Evolutionary conservation across 2,329 filamentous ascomycete species (phyloP).

Genomic region (Leptographium procerum): DNA sequence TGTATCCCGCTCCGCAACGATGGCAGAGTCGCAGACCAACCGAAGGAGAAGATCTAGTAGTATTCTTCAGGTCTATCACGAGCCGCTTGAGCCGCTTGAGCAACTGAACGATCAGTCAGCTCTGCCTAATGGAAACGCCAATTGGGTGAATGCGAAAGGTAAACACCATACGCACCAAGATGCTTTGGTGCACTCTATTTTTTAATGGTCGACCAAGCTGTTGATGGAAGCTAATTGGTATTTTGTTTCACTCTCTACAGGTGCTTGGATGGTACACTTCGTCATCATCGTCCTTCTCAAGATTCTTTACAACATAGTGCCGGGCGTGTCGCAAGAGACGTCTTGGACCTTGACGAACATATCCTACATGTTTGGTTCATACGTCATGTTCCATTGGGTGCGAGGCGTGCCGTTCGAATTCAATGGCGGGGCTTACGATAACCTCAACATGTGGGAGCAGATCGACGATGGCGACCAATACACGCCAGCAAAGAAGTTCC

Average conservation of each 20-base stretch:
- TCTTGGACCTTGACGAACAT: constrained; percentile 99
- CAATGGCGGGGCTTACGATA: constrained; percentile 96
- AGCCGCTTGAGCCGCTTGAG: constrained; percentile 91
- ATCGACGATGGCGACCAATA: constrained; percentile 99
- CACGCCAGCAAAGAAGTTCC: constrained; percentile 96
- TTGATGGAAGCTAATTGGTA: constrained; percentile 10
- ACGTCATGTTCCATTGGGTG: constrained; percentile 99
- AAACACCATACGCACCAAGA: background rate
- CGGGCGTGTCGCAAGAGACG: constrained; percentile 91
- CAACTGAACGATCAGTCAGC: constrained; percentile 95
- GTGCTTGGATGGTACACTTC: constrained; percentile 95
- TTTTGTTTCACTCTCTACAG: constrained; percentile 33
- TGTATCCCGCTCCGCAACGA: constrained; percentile 40
- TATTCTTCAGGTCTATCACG: constrained; percentile 83
- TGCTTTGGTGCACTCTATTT: background rate
- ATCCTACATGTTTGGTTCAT: constrained; percentile 97
- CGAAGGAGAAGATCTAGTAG: constrained; percentile 93
- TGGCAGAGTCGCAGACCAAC: constrained; percentile 55
- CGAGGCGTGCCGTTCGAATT: constrained; percentile 97
- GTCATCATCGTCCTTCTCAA: constrained; percentile 86
- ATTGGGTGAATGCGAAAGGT: constrained; percentile 99
- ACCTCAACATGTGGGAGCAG: constrained; percentile 99
- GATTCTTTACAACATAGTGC: constrained; percentile 94
- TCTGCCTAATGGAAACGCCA: constrained; percentile 88
- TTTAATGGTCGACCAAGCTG: background rate